Percentiles rank a stretch among this genome's conserved stretches.
Conservation (phyloP, 495 filamentous ascomycete species). For the Neurospora discreta region DNA sequence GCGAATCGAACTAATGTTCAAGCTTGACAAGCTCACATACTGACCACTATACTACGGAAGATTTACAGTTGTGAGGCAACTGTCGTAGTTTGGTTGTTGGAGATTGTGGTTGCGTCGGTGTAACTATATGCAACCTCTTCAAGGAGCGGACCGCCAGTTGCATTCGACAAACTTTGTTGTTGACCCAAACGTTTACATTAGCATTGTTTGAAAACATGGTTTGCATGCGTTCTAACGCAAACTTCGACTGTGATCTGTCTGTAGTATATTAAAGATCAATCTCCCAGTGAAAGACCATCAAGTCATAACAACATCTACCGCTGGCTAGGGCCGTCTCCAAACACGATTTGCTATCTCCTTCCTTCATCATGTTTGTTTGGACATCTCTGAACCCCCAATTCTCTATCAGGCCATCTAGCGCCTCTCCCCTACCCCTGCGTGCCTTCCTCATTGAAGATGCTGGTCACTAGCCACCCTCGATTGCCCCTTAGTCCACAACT, state of each 20-base stretch:
- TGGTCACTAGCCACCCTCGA: conserved; percentile 11
- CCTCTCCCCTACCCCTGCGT: background rate
- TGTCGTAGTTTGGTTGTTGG: background rate
- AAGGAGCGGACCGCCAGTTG: too few species aligned
- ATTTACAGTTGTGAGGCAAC: background rate
- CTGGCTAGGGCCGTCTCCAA: background rate
- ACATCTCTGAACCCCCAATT: background rate
- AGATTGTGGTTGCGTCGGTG: background rate
- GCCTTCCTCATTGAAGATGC: background rate
- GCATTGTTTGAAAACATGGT: background rate
- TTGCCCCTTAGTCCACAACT: conserved; percentile 15
- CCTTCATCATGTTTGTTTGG: background rate
- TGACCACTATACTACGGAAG: background rate
- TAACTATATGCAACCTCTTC: background rate
- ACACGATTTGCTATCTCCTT: background rate
- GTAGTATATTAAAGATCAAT: too few species aligned
- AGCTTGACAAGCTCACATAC: background rate
- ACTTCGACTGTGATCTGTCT: background rate
- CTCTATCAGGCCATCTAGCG: background rate
- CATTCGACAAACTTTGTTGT: background rate
- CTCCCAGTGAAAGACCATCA: too few species aligned
- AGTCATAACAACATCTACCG: too few species aligned
- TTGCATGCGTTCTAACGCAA: background rate
- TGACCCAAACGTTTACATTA: background rate
- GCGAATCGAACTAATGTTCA: too few species aligned